Evolutionary conservation across 2,329 filamentous ascomycete genomes (phyloP).

Genomic region (Sporothrix inflata): DNA sequence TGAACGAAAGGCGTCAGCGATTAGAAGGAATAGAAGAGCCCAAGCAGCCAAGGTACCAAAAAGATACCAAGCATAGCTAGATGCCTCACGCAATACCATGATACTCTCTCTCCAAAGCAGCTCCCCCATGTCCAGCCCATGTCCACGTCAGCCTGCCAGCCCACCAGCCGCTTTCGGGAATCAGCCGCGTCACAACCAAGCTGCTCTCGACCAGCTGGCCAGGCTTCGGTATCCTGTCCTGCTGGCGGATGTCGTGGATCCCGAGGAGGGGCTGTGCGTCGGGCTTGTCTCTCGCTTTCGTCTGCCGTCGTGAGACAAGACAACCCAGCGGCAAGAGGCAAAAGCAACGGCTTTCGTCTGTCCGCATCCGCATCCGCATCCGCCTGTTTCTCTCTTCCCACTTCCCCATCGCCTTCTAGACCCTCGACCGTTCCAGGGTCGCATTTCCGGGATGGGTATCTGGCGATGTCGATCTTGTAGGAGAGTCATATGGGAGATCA

Average conservation of each 20-base stretch:
- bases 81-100: background rate
- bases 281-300: background rate
- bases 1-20: conserved; percentile 10
- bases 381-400: background rate
- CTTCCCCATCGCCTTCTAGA: background rate
- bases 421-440: conserved; percentile 9
- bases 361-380: background rate
- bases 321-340: background rate
- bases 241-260: background rate
- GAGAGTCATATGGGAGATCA: background rate
- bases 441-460: background rate
- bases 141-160: background rate
- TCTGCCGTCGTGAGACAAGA: conserved; percentile 1
- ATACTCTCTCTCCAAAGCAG: background rate
- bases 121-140: no score
- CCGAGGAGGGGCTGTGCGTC: background rate
- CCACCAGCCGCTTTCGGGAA: background rate
- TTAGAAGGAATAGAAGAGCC: no score
- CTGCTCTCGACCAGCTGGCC: background rate
- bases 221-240: background rate
- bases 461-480: background rate
- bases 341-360: background rate
- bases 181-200: background rate
- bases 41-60: background rate
- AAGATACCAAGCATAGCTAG: background rate